A percentile compares a stretch with the other conserved stretches of the same genome.
These are phyloP conservation scores for Epichloe sp. DNA, from an alignment of 2,329 filamentous ascomycete species.

Conservation along the genomic window DNA sequence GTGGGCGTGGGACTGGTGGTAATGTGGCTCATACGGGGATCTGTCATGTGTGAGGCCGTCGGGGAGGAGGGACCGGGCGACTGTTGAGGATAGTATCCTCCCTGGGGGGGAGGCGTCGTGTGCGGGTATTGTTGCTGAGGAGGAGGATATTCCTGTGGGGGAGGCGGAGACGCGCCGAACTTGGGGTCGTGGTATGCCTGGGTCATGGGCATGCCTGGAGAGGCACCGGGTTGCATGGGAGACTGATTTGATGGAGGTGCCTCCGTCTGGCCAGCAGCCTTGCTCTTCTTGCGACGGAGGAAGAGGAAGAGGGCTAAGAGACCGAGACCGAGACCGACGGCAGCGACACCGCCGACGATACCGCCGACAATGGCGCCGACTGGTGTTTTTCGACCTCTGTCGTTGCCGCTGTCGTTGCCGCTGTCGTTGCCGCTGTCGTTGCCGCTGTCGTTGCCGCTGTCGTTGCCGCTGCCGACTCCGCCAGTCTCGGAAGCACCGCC, in stretches of 20 bases:
- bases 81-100: conserved; percentile 9
- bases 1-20: conserved; percentile 11
- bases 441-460: not conserved
- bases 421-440: not conserved
- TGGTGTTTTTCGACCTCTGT: conserved; percentile 9
- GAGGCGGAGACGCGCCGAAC: conserved; percentile 5
- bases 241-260: conserved; percentile 1
- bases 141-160: conserved; percentile 10
- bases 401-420: conserved; percentile 2
- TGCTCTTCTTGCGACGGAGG: conserved; percentile 17
- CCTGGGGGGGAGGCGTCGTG: not conserved
- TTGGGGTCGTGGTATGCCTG: conserved; percentile 17
- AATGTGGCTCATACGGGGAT: conserved; percentile 10
- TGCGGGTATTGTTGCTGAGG: conserved; percentile 11
- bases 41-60: conserved; percentile 7
- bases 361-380: conserved; percentile 26
- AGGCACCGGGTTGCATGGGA: conserved; percentile 1
- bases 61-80: conserved; percentile 7
- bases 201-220: conserved; percentile 1
- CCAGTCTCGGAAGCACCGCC: not conserved
- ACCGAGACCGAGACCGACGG: conserved; percentile 18
- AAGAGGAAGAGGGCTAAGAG: conserved; percentile 18
- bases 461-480: not conserved
- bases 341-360: conserved; percentile 23
- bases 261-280: conserved; percentile 4